Percentiles rank a stretch among this genome's conserved stretches.
phyloP scores from a whole-genome alignment of 1,284 basidiomycete genomes.

The Ustilago xerochloae region DNA sequence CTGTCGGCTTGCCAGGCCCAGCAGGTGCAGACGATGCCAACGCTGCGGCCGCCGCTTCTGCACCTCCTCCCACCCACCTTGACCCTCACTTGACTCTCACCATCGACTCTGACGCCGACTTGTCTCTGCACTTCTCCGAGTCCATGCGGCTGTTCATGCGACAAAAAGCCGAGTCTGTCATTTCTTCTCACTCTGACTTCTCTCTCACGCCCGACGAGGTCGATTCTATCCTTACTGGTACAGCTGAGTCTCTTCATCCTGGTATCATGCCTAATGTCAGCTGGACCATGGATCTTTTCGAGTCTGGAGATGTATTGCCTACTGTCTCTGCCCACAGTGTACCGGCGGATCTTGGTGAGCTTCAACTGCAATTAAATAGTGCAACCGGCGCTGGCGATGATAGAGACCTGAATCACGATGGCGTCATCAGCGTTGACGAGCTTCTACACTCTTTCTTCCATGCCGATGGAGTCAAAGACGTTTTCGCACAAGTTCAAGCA shows the following conservation, averaged over 20 bases:
- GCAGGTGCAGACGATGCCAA: neutral
- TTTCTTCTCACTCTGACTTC: constrained; percentile 10
- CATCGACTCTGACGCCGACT: constrained; percentile 15
- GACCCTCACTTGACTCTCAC: constrained; percentile 19
- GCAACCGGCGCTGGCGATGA: neutral
- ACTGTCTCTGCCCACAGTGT: neutral
- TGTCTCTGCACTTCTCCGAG: constrained; percentile 10
- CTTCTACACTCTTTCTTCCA: constrained; percentile 40
- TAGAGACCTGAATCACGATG: constrained; percentile 15
- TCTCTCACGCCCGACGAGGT: constrained; percentile 9
- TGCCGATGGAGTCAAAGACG: constrained; percentile 13
- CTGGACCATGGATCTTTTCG: constrained; percentile 33
- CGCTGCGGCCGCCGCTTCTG: neutral
- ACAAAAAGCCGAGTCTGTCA: constrained; percentile 23
- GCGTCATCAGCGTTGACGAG: constrained; percentile 25
- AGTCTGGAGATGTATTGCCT: constrained; percentile 11
- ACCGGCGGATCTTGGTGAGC: too few species aligned
- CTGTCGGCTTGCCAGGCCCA: neutral
- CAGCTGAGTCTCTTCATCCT: constrained; percentile 14
- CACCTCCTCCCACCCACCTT: neutral
- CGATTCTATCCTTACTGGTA: constrained; percentile 21
- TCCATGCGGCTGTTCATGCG: constrained; percentile 32
- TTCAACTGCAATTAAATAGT: neutral
- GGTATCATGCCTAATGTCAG: constrained; percentile 19
- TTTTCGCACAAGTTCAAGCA: constrained; percentile 18